Conservation (phyloP, 345 rosid genomes). For the Citrus cavaleriei region DNA sequence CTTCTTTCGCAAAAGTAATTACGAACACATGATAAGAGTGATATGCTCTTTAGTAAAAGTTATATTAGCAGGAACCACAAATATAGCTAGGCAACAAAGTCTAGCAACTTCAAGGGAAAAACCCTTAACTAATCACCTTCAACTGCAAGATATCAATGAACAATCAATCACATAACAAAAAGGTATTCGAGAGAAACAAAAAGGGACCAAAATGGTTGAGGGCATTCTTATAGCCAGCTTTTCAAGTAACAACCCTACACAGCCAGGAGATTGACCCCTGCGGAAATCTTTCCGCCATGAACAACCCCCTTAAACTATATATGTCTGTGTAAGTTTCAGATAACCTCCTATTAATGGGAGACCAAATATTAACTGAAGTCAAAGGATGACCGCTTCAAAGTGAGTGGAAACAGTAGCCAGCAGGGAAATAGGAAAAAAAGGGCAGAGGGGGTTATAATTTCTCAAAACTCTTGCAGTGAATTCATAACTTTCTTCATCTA, state of each 20-base stretch:
- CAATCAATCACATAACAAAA: not conserved
- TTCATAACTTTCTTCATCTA: not conserved
- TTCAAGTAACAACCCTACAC: not conserved
- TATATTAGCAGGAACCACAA: not conserved
- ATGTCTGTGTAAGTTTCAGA: not conserved
- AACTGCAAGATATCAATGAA: not conserved
- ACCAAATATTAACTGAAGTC: not conserved
- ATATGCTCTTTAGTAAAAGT: not conserved
- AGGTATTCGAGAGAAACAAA: not conserved
- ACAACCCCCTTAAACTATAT: not conserved
- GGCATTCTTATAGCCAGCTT: not conserved
- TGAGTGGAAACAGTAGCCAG: not conserved
- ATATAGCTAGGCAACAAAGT: not conserved
- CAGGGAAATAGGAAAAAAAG: not conserved
- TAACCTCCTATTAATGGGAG: not conserved
- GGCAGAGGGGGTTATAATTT: not conserved
- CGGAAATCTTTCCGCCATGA: not conserved
- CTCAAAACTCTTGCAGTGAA: not conserved
- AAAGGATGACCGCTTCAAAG: not conserved
- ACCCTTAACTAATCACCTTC: not conserved
- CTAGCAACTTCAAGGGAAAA: not conserved
- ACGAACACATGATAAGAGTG: not conserved
- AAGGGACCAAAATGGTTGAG: not conserved
- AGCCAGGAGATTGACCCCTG: not conserved
- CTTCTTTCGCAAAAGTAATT: not conserved